Conservation (phyloP, 2,329 filamentous ascomycete species). For the Neurospora crassa region DNA sequence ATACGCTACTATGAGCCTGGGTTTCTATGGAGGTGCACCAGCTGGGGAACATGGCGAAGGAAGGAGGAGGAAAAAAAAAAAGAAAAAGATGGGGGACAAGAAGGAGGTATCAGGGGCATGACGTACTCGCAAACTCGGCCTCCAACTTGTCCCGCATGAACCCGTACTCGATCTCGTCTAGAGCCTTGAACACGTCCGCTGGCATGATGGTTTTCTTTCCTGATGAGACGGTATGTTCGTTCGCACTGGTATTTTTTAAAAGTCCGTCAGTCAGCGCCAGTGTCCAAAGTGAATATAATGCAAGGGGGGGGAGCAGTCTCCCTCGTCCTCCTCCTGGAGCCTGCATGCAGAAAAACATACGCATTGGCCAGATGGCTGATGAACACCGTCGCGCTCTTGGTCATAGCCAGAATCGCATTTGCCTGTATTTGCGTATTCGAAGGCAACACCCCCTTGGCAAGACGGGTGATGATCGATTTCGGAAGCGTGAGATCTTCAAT, state of each 20-base stretch:
- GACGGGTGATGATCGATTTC: conserved; percentile 69
- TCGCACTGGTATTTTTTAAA: conserved; percentile 43
- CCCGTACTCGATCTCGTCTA: conserved; percentile 69
- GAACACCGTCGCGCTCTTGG: conserved; percentile 75
- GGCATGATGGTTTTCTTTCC: conserved; percentile 72
- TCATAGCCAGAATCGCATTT: conserved; percentile 70
- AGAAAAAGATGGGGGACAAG: too few relatives aligned
- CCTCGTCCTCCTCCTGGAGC: background rate
- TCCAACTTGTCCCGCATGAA: conserved; percentile 61
- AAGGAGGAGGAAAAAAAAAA: background rate
- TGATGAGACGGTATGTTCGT: conserved; percentile 56
- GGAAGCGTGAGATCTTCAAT: conserved; percentile 67
- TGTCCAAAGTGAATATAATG: background rate
- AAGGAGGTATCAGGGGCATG: background rate
- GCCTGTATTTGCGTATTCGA: conserved; percentile 76
- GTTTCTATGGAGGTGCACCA: background rate
- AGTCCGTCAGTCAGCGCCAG: background rate
- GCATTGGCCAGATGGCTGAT: conserved; percentile 69
- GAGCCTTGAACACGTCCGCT: conserved; percentile 64
- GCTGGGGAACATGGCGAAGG: background rate
- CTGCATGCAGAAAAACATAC: conserved; percentile 32
- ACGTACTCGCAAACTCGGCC: conserved; percentile 65
- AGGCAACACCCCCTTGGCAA: conserved; percentile 72
- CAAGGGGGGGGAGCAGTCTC: background rate
- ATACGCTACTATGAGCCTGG: background rate